Evolutionary conservation across 371 early-diverging fungal species (phyloP).

Genomic region (Saksenaea oblongispora): DNA sequence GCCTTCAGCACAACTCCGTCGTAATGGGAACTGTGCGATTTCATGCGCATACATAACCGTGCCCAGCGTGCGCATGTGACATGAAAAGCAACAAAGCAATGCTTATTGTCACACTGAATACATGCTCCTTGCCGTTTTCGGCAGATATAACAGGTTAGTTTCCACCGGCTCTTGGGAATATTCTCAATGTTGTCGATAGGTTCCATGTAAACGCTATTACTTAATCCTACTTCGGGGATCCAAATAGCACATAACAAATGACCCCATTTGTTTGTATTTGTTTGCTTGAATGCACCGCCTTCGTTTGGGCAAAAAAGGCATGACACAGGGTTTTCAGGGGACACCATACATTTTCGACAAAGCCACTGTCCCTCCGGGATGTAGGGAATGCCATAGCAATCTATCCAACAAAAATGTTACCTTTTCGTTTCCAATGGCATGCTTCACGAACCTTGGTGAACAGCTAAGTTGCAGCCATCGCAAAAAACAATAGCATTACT

Average conservation of each 20-base stretch:
- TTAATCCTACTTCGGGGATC: constrained; percentile 93
- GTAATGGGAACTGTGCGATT: constrained; percentile 48
- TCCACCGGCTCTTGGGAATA: constrained; percentile 91
- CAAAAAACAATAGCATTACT: constrained; percentile 99
- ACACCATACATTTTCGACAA: constrained; percentile 95
- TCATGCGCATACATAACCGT: constrained; percentile 86
- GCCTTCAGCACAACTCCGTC: constrained; percentile 65
- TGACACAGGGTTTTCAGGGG: constrained; percentile 86
- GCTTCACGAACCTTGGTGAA: constrained; percentile 84
- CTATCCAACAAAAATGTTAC: constrained; percentile 39
- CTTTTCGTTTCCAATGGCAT: background rate
- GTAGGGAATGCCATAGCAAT: constrained; percentile 99
- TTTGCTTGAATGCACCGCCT: constrained; percentile 98
- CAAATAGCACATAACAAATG: constrained; percentile 95
- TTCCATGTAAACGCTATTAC: constrained; percentile 95
- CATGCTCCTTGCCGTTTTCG: constrained; percentile 85
- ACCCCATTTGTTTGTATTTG: constrained; percentile 91
- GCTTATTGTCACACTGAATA: constrained; percentile 91
- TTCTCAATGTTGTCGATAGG: constrained; percentile 91
- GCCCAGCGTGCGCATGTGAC: constrained; percentile 92
- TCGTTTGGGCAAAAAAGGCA: constrained; percentile 94
- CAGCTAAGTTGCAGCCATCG: constrained; percentile 98
- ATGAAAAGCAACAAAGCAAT: constrained; percentile 93
- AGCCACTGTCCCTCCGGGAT: constrained; percentile 99
- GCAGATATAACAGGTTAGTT: constrained; percentile 87